Base-by-base conservation (phyloP, 768 basidiomycete species). In the Infundibulicybe gibba region DNA sequence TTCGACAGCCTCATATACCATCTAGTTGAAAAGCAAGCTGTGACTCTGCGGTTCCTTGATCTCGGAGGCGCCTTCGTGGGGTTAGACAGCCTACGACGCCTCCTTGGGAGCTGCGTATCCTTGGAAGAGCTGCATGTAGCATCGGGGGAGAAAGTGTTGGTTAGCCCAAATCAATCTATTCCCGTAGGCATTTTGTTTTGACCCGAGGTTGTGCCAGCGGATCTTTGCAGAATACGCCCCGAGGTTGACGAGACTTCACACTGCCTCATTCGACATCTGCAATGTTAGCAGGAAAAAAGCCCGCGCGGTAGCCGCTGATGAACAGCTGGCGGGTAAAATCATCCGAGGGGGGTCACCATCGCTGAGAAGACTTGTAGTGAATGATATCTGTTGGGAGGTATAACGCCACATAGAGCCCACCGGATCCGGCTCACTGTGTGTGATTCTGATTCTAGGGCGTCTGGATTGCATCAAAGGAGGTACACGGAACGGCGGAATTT, bases 1-100 rank as follows among this genome's bases (percentile, higher is more conserved):
- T 67, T 69, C 44, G 68, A 70, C 48, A 61, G 58, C 21, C 57
- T 76, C 2, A 46, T 64, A 3, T 48, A 62, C 33, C 66, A 72
- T 51, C 54, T 74, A n/a, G 54, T 56, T 10, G 34, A 39, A 33
- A 61, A 56, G 31, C 68, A 72, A 41, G 40, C 50, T 6, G 30
- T 13, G 17, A 66, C 65, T 6, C 44, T 75, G 30, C 58, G 59
- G 19, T 33, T 51, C 6, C 55, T 72, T 16, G 56, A 65, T 25
- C 53, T 67, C 15, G 49, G 45, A 2, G 48, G 44, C 12, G 58
- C 45, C 40, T 66, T 63, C 44, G 44, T 69, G 32, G 56, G 65
- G 9, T 49, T 35, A 6, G 34, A 50, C 1, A 46, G 53, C 3
- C 30, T 68, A 0, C 35, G 31, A 17, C n/a, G 20, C 3, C 45